Percentiles rank a stretch among this genome's conserved stretches.
phyloP scores from a whole-genome alignment of 495 filamentous ascomycete species.

The Cryomyces antarcticus region DNA sequence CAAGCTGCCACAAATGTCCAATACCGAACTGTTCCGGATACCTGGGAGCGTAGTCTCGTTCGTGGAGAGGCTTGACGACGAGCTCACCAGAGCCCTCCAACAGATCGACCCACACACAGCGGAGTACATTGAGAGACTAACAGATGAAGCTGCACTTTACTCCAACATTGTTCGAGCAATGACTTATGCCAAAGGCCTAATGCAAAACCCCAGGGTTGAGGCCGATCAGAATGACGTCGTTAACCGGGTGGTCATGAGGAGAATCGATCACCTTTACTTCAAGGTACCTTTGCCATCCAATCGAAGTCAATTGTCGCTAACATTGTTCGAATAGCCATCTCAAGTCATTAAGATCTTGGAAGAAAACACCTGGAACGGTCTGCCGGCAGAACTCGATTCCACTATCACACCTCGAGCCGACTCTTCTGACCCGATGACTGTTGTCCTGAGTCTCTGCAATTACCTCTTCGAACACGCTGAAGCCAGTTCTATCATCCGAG shows the following conservation, averaged over 20 bases:
- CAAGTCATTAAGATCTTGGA: constrained; percentile 86
- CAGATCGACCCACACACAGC: constrained; percentile 96
- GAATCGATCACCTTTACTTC: constrained; percentile 96
- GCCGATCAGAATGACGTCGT: constrained; percentile 50
- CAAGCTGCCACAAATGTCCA: constrained; percentile 51
- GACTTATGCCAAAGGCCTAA: constrained; percentile 68
- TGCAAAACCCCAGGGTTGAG: constrained; percentile 49
- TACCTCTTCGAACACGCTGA: constrained; percentile 88
- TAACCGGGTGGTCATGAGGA: constrained; percentile 81
- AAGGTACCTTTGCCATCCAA: constrained; percentile 34
- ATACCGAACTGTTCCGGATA: constrained; percentile 63
- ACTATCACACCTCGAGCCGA: constrained; percentile 52
- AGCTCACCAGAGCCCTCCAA: constrained; percentile 87
- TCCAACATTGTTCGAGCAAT: constrained; percentile 70
- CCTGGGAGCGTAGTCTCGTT: constrained; percentile 88
- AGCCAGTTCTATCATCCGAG: constrained; percentile 58
- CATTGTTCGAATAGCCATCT: constrained; percentile 34
- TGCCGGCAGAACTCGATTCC: constrained; percentile 53
- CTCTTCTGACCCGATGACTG: constrained; percentile 39
- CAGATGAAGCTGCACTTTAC: constrained; percentile 83
- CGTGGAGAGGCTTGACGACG: constrained; percentile 89
- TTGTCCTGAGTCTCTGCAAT: constrained; percentile 77
- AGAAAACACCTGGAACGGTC: constrained; percentile 73
- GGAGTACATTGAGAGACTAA: constrained; percentile 89
- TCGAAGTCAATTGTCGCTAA: background rate